Base-by-base conservation (phyloP, 768 basidiomycete species). In the Mycena polygramma region DNA sequence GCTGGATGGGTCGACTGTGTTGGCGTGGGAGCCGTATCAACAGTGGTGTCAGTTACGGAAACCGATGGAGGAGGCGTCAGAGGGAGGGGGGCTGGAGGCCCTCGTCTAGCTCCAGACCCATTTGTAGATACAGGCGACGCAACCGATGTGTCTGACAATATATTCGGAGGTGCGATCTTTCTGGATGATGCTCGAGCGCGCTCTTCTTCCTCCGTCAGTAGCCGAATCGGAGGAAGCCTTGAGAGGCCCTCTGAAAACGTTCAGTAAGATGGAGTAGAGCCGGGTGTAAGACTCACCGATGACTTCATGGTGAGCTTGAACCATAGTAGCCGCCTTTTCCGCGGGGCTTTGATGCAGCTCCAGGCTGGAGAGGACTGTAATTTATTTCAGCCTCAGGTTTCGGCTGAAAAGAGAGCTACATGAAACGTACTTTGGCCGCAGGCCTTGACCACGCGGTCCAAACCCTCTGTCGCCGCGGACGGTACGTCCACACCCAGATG, bases 401-500 rank as follows among this genome's bases (percentile, higher is more conserved):
- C 48, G 37, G 37, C n/a, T 13, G 52, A 53, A 62, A 37, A 7
- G n/a, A 6, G 59, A 26, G 39, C 17, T 26, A 26, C 57, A 41
- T 66, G 46, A n/a, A 20, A 78, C 92, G 68, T 74, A 96, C 95
- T 90, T 75, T 92, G 87, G 10, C 97, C 96, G 74, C 96, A 96
- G 0, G 83, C 82, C 63, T 84, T 87, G 0, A 96, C 88, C 11
- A 98, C 89, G 3, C 81, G 80, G 55, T 92, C 86, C 15, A 97
- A 81, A 26, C 82, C 82, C 57, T 86, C 84, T 9, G 77, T 68
- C 39, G 81, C 85, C 7, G 82, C 83, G 22, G 86, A 82, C 1
- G 89, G 91, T 0, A 94, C 89, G 61, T 95, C 91, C 11, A 99
- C 87, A 19, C 97, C 97, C 1, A 99, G 88, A 81, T 99, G 96